Percentiles rank a stretch among this genome's conserved stretches.
phyloP scores from a whole-genome alignment of 805 yeast genomes.

The Nakazawaea wickerhamii region DNA sequence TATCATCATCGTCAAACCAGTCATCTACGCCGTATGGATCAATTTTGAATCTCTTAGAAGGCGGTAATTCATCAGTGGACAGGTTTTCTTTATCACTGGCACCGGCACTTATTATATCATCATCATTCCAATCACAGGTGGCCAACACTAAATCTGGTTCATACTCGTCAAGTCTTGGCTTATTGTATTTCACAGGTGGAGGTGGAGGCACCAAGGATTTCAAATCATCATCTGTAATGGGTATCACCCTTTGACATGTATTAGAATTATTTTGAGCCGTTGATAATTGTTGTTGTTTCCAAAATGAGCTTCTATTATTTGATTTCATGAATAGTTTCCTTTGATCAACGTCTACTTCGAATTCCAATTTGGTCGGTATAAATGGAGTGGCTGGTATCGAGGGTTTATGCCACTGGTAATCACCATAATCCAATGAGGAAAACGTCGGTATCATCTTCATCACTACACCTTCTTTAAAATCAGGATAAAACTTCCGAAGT shows the following conservation, averaged over 20 bases:
- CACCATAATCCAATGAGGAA: conserved; percentile 51
- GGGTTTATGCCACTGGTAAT: conserved; percentile 49
- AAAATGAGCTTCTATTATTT: conserved; percentile 2
- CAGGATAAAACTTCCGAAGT: conserved; percentile 53
- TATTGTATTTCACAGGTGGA: conserved; percentile 16
- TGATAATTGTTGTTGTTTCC: conserved; percentile 4
- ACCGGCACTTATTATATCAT: conserved; percentile 49
- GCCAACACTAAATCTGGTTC: conserved; percentile 58
- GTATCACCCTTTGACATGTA: conserved; percentile 20
- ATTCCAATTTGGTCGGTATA: conserved; percentile 50
- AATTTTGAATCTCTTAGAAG: conserved; percentile 22
- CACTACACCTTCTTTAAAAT: conserved; percentile 48
- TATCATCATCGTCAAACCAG: conserved; percentile 54
- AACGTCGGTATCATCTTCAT: conserved; percentile 63
- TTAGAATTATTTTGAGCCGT: conserved; percentile 10
- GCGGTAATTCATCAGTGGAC: background rate
- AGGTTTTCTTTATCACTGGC: conserved; percentile 15
- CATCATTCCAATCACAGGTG: conserved; percentile 76
- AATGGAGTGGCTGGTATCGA: conserved; percentile 36
- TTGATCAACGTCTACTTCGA: conserved; percentile 66
- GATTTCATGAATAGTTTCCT: conserved; percentile 37
- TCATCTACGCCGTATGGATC: conserved; percentile 36
- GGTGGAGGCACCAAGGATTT: conserved; percentile 16
- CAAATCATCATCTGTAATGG: conserved; percentile 25
- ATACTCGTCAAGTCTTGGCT: conserved; percentile 31